Evolutionary conservation across 164 flowering plant species (phyloP).

Genomic region (Cinnamomum chago): DNA sequence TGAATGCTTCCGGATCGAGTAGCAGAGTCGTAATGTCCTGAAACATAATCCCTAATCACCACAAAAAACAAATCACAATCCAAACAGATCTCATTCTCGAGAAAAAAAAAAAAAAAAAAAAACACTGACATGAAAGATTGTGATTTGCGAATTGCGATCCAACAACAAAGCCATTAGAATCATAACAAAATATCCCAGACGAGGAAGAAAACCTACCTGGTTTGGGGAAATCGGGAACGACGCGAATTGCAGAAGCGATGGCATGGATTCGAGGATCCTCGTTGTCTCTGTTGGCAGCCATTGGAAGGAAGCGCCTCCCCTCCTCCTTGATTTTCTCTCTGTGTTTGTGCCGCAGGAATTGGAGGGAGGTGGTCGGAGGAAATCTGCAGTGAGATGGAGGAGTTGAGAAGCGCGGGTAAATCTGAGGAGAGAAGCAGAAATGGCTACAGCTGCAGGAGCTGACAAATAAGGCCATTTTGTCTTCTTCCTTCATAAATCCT

Average conservation of each 20-base stretch:
- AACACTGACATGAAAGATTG: too few relatives aligned
- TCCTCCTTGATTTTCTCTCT: too few relatives aligned
- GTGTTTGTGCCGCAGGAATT: too few relatives aligned
- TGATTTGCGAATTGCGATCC: too few relatives aligned
- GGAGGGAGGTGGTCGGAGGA: too few relatives aligned
- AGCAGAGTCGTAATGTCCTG: slow-evolving; percentile 87
- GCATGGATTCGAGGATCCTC: slow-evolving; percentile 64
- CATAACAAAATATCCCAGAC: too few relatives aligned
- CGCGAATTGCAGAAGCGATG: slow-evolving; percentile 65
- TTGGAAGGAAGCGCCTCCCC: slow-evolving; percentile 16
- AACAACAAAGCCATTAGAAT: too few relatives aligned
- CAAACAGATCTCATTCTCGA: not conserved
- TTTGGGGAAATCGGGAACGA: slow-evolving; percentile 82
- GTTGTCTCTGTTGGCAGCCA: slow-evolving; percentile 41
- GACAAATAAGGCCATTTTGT: too few relatives aligned
- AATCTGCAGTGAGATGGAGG: not conserved
- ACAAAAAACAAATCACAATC: not conserved
- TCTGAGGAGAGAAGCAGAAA: not conserved
- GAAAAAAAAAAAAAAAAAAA: too few relatives aligned
- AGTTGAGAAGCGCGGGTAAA: not conserved
- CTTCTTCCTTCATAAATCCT: too few relatives aligned
- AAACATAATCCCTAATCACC: slow-evolving; percentile 73
- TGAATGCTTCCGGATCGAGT: slow-evolving; percentile 79
- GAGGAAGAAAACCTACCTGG: slow-evolving; percentile 37
- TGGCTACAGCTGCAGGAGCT: not conserved